Conservation (phyloP, 139 green algal genomes). For the Desmodesmus armatus region DNA sequence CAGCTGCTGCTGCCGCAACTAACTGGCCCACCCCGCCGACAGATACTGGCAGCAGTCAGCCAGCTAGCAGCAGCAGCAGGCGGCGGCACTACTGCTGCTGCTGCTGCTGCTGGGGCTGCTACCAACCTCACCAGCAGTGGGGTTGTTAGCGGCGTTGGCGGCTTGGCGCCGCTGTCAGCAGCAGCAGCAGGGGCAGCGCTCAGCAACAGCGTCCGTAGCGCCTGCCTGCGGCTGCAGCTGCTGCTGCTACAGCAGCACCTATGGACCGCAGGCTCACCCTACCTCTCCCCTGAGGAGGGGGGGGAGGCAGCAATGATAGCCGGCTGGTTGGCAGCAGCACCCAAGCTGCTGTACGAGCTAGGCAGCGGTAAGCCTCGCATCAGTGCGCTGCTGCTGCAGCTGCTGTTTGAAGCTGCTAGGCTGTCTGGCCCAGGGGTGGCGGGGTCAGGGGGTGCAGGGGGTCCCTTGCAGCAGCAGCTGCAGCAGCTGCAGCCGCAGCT, state of each 20-base stretch:
- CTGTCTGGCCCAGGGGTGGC: conserved; percentile 34
- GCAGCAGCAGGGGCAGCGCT: background rate
- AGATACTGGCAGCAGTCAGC: conserved; percentile 19
- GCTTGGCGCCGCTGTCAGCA: too few species aligned
- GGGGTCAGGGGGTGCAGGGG: too few species aligned
- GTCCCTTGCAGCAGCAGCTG: conserved; percentile 29
- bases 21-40: background rate
- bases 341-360: conserved; percentile 63
- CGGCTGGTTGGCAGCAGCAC: conserved; percentile 55
- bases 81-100: background rate
- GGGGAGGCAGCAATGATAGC: conserved; percentile 27
- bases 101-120: background rate
- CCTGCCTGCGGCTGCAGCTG: conserved; percentile 41
- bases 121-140: background rate
- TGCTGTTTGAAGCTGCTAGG: conserved; percentile 55
- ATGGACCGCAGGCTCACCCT: background rate
- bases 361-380: conserved; percentile 37
- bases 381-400: conserved; percentile 44
- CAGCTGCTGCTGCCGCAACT: conserved; percentile 27
- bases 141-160: too few species aligned
- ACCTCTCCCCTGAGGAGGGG: too few species aligned
- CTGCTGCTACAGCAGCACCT: background rate
- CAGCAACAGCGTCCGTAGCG: background rate
- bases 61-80: conserved; percentile 7
- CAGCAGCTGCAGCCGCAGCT: conserved; percentile 53